Conservation (phyloP, 176 grass and related monocot species). For the Sorghum bicolor region Sorghum_bicolor_NCBIv3 NC_012873.2:65374001-65374500, state of each 20-base stretch:
- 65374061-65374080: conserved; percentile 20
- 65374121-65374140: conserved; percentile 10
- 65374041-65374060: conserved; percentile 35
- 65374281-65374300: background rate
- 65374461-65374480: too few species aligned
- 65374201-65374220: conserved; percentile 5
- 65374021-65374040: conserved; percentile 55
- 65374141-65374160: background rate
- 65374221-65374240: background rate
- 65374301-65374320: background rate
- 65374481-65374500: background rate
- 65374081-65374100: conserved; percentile 12
- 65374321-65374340: background rate
- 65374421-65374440: background rate
- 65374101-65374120: background rate
- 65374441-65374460: background rate
- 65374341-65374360: background rate
- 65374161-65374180: background rate
- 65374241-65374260: background rate
- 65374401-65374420: background rate
- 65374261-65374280: background rate
- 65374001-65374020: conserved; percentile 58
- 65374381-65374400: background rate
- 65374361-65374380: background rate
- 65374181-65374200: background rate